Evolutionary conservation across 805 yeast species (phyloP), one percentile per base, ranked within the genome.

Genomic region (Nakazawaea wickerhamii): DNA sequence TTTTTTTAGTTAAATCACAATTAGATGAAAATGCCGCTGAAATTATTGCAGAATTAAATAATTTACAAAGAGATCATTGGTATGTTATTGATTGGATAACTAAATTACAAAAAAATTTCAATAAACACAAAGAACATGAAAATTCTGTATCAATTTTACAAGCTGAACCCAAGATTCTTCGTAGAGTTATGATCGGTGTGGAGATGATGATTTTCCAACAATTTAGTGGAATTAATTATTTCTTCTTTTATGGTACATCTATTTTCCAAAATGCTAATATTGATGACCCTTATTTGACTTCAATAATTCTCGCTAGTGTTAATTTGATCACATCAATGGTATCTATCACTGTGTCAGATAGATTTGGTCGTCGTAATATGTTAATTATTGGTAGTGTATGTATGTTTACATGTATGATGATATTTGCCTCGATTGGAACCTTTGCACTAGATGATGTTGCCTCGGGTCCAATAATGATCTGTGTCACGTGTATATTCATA

Each of bases 201-300:
- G 32, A 48, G 3, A 37, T 64, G 5, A 43, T 56, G 26, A 52
- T 53, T 32, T 53, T 61, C 27, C 68, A 64, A 48, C 87, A 81
- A 55, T 67, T 77, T 52, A 69, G 77, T 25, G 88, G 88, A 47
- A 71, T 79, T 42, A 81, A 81, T 61, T 81, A 77, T 60, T 77
- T 81, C 50, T 79, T 81, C 65, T 80, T 77, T 59, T 81, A 74
- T 50, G 81, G 84, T 36, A 73, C 81, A n/a, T 61, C 73, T 9
- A 70, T 81, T 45, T 80, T 82, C 55, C 58, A 61, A 20, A 47
- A 49, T 30, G 76, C 77, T 27, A 81, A 83, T 10, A 49, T 79
- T 34, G 55, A 60, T 10, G 76, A 79, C 53, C 70, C 84, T 7
- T 79, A 75, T 54, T 48, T 67, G 25, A 75, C 81, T 10, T 71